A percentile compares a stretch with the other conserved stretches of the same genome.
Conservation (phyloP, 139 green algal species). For the Closterium sp. region DNA sequence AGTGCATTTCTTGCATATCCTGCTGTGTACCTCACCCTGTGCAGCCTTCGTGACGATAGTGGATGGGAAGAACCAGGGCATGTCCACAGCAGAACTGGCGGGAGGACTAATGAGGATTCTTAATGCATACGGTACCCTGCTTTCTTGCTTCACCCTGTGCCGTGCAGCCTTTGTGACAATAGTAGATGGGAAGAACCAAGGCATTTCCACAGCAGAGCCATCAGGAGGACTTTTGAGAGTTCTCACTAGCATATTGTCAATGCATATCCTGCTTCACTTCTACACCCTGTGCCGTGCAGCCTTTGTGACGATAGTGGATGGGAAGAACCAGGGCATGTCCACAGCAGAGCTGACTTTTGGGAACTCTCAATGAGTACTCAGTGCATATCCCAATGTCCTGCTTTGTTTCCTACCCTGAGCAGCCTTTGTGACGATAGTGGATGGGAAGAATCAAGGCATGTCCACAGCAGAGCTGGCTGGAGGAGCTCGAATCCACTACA, state of each 20-base stretch:
- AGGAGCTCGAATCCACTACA: slow-evolving; percentile 75
- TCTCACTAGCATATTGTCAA: slow-evolving; percentile 61
- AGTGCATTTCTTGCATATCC: slow-evolving; percentile 72
- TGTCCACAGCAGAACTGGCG: slow-evolving; percentile 71
- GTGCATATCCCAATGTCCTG: no score
- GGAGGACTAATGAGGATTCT: no score
- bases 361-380: no score
- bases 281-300: slow-evolving; percentile 7
- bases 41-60: slow-evolving; percentile 56
- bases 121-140: slow-evolving; percentile 70
- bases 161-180: slow-evolving; percentile 36
- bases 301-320: slow-evolving; percentile 69
- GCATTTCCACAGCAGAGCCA: slow-evolving; percentile 73
- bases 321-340: slow-evolving; percentile 70
- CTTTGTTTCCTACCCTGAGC: no score
- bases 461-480: slow-evolving; percentile 76
- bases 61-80: slow-evolving; percentile 72
- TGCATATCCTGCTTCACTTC: slow-evolving; percentile 58
- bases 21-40: slow-evolving; percentile 50
- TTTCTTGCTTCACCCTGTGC: background rate
- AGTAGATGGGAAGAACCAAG: slow-evolving; percentile 75
- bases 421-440: slow-evolving; percentile 63
- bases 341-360: no score
- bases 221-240: no score
- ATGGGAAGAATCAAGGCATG: slow-evolving; percentile 75